Conservation (phyloP, 805 yeast genomes). For the Wickerhamomyces sydowiorum region DNA sequence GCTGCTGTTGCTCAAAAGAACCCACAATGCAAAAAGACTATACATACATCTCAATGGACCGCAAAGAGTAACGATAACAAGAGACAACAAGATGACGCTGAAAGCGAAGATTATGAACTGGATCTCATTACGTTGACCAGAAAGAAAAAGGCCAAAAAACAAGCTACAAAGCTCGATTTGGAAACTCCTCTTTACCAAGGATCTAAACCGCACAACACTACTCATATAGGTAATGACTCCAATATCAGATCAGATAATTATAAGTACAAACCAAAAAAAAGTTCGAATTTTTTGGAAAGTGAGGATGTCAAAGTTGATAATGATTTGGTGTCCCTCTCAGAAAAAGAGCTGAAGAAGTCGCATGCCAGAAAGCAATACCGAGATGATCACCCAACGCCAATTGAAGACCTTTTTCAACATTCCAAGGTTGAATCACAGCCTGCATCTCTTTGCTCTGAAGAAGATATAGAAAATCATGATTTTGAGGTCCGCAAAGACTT, state of each 20-base stretch:
- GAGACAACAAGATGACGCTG: background rate
- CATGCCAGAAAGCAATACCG: background rate
- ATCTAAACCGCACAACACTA: background rate
- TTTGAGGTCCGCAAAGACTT: background rate
- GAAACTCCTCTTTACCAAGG: no score
- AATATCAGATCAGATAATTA: background rate
- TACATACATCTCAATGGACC: background rate
- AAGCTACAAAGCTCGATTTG: no score
- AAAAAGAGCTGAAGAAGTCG: background rate
- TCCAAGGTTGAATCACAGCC: no score
- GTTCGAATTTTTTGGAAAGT: background rate
- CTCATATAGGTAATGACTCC: background rate
- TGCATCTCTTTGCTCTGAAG: no score
- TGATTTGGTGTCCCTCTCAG: background rate
- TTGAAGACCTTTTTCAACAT: background rate
- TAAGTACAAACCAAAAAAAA: background rate
- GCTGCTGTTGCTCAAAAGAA: background rate
- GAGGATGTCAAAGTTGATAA: background rate
- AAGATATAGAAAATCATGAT: background rate
- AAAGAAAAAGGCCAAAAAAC: background rate
- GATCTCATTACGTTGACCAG: background rate
- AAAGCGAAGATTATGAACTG: background rate
- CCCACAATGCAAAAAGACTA: background rate
- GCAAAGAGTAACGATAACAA: background rate
- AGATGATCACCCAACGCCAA: background rate